These are phyloP conservation scores for Pseudocercospora pini-densiflorae DNA, from an alignment of 2,329 filamentous ascomycete genomes.

Conservation along the genomic window DNA sequence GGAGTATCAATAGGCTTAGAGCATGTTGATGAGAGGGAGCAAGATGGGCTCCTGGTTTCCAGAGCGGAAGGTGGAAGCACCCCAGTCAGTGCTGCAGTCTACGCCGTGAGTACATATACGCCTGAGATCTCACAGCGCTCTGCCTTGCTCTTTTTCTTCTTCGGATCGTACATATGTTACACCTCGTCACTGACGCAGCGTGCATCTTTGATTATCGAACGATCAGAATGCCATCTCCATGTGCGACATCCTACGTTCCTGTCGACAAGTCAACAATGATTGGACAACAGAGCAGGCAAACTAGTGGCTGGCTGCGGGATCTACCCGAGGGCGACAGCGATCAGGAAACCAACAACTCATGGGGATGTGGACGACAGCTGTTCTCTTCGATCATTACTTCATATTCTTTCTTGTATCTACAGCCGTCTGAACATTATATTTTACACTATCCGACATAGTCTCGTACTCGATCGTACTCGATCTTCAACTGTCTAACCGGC, in stretches of 20 bases:
- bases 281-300: neutral
- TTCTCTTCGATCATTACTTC: neutral
- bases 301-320: neutral
- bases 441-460: neutral
- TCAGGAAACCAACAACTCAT: slow-evolving; percentile 42
- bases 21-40: too few species aligned
- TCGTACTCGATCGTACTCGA: slow-evolving; percentile 39
- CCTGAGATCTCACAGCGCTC: neutral
- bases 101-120: too few species aligned
- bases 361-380: neutral
- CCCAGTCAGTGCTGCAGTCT: too few species aligned
- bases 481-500: slow-evolving; percentile 66
- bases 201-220: too few species aligned
- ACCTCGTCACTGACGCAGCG: too few species aligned
- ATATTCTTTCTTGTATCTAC: neutral
- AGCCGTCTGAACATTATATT: neutral
- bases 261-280: neutral
- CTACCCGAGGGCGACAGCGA: slow-evolving; percentile 54
- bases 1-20: too few species aligned
- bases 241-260: neutral
- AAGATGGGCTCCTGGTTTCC: too few species aligned
- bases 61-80: too few species aligned
- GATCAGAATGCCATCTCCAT: too few species aligned
- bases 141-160: neutral
- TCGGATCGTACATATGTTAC: neutral